Evolutionary conservation across 148 eudicot genomes (phyloP), one percentile per base, ranked within the genome.

Genomic region (Chenopodium quinoa): DNA sequence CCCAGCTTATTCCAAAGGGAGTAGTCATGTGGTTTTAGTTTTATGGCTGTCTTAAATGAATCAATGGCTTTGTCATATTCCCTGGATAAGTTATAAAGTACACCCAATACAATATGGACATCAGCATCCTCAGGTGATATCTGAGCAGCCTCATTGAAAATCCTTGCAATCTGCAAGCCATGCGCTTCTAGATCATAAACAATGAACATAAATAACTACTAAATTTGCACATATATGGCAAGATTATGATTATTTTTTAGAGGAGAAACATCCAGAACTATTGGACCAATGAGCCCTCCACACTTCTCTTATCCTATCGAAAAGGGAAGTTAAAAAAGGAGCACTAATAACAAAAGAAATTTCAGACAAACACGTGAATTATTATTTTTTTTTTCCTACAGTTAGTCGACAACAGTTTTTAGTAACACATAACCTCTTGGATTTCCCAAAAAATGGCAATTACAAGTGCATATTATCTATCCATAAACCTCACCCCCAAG

Each of bases 1-100:
- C 98, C 99, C 82, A 96, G 97, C 89, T 96, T 96, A 85, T 96
- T 96, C 99, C 99, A 96, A 48, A 96, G 95, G 65, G 99, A 96
- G 82, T 96, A 96, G 85, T 96, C 99, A 73, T 86, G 90, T 27
- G 99, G 99, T 88, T 90, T 96, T 80, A 96, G 91, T 79, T 86
- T 87, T 76, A 96, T 78, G 83, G 99, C 97, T 79, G 90, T 91
- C 92, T 91, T 86, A 80, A 96, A 96, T 22, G 98, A 91, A 60
- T 85, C 97, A 83, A 94, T 89, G 66, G 99, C 99, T 87, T 86
- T 94, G 85, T 94, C 98, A 82, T 91, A 94, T 78, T 96, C 99
- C 87, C 99, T 90, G 12, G 99, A 93, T 84, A 96, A 86, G 82
- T 96, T 96, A 85, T 88, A 96, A 76, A 96, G 83, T 56, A 96